Conservation (phyloP, 1,284 basidiomycete genomes). For the Tilletia walkeri region DNA sequence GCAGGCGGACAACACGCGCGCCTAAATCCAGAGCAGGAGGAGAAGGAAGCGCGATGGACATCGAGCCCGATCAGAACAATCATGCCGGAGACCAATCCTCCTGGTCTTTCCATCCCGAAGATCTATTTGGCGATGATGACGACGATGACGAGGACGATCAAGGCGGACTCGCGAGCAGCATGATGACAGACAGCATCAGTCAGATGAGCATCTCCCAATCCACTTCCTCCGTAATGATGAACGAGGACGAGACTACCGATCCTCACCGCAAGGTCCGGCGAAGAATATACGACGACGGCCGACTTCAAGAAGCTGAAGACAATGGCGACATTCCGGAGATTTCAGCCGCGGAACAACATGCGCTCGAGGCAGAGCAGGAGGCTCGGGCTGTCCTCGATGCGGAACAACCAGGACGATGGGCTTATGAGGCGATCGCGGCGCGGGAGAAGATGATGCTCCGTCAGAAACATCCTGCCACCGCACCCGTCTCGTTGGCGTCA, state of each 20-base stretch:
- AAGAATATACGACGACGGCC: neutral
- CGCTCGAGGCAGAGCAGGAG: slow-evolving; percentile 12
- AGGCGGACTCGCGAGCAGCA: neutral
- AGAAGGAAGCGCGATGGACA: neutral
- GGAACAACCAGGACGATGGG: slow-evolving; percentile 1
- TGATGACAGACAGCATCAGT: too few relatives aligned
- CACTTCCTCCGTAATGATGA: neutral
- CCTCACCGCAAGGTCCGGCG: neutral
- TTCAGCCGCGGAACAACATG: neutral
- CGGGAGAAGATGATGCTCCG: neutral
- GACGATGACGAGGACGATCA: neutral
- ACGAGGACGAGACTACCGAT: neutral
- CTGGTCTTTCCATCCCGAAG: neutral
- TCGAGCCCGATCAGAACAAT: neutral
- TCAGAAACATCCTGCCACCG: too few relatives aligned
- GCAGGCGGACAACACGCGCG: too few relatives aligned
- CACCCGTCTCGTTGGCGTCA: too few relatives aligned
- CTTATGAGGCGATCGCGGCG: neutral
- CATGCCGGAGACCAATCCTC: neutral
- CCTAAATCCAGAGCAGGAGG: neutral
- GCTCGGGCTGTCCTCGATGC: neutral
- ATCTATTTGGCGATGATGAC: slow-evolving; percentile 1
- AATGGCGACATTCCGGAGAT: neutral
- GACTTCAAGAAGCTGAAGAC: neutral
- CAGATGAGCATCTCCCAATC: neutral